A percentile compares a stretch with the other conserved stretches of the same genome.
Conservation (phyloP, 306 rosid genomes). For the Rosa persica region DNA sequence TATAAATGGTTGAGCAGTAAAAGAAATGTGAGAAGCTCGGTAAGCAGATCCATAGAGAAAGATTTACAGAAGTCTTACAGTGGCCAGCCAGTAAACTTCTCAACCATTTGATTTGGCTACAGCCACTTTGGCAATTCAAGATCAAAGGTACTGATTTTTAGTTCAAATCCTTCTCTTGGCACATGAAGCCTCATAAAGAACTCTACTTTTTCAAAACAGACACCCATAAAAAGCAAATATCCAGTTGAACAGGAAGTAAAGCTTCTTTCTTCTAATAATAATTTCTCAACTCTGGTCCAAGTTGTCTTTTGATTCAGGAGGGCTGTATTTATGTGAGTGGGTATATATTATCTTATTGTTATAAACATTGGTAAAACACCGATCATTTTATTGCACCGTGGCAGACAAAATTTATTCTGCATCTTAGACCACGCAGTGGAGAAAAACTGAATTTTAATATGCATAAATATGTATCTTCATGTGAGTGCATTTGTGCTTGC, state of each 20-base stretch:
- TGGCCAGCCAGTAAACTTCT: conserved; percentile 55
- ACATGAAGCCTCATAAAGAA: no score
- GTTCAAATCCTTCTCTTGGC: conserved; percentile 11
- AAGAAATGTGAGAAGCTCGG: conserved; percentile 61
- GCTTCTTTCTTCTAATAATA: no score
- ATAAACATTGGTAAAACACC: not conserved
- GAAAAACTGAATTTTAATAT: not conserved
- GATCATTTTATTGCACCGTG: not conserved
- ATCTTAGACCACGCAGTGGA: not conserved
- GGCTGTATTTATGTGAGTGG: not conserved
- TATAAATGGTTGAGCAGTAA: not conserved
- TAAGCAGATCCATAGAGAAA: conserved; percentile 67
- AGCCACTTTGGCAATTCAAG: no score
- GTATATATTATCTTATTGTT: no score
- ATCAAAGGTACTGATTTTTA: conserved; percentile 1
- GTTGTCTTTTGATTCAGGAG: not conserved
- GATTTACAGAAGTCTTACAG: conserved; percentile 41
- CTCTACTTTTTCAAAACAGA: no score
- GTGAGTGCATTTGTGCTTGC: no score
- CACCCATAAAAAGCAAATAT: no score
- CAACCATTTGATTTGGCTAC: no score
- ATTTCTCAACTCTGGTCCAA: not conserved
- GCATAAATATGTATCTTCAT: not conserved
- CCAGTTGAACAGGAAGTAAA: no score
- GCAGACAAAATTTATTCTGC: not conserved